Base-by-base conservation (phyloP, 208 protist species). In the Sergeia podlipaevii region DNA sequence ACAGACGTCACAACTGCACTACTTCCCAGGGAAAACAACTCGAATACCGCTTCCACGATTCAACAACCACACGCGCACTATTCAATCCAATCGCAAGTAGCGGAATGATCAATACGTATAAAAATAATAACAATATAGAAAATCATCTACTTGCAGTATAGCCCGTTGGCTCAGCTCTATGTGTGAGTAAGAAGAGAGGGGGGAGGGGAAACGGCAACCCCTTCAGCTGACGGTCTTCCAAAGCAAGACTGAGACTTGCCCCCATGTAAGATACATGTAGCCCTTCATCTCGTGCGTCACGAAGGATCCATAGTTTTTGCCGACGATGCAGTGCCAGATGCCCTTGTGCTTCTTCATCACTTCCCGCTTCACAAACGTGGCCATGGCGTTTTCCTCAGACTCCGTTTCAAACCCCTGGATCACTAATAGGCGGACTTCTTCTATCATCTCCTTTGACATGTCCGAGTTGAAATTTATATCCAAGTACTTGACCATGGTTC, bases 261-360 rank as follows among this genome's bases (percentile, higher is more conserved):
- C 98, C 61, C 99, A 85, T 41, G 99, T 99, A 60, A 99, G 98
- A 83, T 99, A 99, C 64, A 99, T 99, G 74, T 99, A 99, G 18
- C 79, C 78, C 65, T 95, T 96, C 54, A 98, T 99, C 71, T 99
- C 99, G 70, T 99, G 98, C 0, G 98, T 99, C 15, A 99, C 97
- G 66, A 98, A 99, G 24, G 98, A 99, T 37, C 98, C 99, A 80
- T 99, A 99, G 85, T 99, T 99, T 59, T 98, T 89, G 38, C 99
- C 99, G n/a, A 99, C 98, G 55, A 99, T 98, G 81, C 98, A 99
- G 80, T 99, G 99, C 98, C 98, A 99, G 5, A 91, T 41, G 3
- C 88, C 88, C 30, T 92, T 89, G 71, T 95, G 91, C 68, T 92
- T 92, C 55, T 84, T 84, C 21, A 82, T 60, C 48, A 95, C 90